These are phyloP conservation scores for Cryomyces minteri DNA, from an alignment of 495 filamentous ascomycete species.

Conservation along the genomic window DNA sequence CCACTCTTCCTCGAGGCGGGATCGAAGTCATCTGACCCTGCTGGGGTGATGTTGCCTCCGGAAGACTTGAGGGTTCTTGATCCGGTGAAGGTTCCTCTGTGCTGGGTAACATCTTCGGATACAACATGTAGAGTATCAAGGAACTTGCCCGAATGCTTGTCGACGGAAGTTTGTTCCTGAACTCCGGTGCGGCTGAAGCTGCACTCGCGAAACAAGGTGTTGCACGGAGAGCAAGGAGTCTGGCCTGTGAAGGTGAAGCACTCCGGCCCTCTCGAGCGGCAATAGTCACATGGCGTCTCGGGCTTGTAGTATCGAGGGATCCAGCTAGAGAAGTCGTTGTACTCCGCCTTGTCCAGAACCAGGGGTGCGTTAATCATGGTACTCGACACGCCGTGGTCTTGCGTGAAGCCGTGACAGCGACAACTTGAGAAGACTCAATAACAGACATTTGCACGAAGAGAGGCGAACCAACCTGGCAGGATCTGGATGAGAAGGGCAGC, in stretches of 20 bases:
- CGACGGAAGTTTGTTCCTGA: conserved; percentile 17
- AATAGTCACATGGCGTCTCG: conserved; percentile 50
- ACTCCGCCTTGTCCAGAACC: not conserved
- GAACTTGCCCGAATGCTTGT: conserved; percentile 26
- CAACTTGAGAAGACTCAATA: conserved; percentile 4
- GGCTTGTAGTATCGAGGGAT: conserved; percentile 24
- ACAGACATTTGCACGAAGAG: not conserved
- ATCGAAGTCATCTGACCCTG: conserved; percentile 11
- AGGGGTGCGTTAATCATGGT: not conserved
- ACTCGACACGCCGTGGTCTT: conserved; percentile 4
- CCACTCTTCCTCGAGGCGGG: conserved; percentile 27
- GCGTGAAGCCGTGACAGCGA: conserved; percentile 11
- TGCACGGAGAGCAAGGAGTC: conserved; percentile 59
- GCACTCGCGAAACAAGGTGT: conserved; percentile 54
- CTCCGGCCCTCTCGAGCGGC: conserved; percentile 44
- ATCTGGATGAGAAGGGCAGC: too few species aligned
- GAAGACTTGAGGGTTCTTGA: conserved; percentile 13
- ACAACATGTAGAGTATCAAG: conserved; percentile 32
- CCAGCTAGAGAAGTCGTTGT: conserved; percentile 18
- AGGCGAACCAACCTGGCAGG: too few species aligned
- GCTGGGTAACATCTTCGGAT: conserved; percentile 26
- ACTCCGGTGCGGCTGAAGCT: conserved; percentile 30
- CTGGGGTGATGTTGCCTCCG: not conserved
- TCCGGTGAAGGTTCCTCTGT: conserved; percentile 21
- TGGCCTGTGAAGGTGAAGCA: conserved; percentile 59